Evolutionary conservation across 78 protist species (phyloP).

Genomic region (Dictyostelium citrinum): DNA sequence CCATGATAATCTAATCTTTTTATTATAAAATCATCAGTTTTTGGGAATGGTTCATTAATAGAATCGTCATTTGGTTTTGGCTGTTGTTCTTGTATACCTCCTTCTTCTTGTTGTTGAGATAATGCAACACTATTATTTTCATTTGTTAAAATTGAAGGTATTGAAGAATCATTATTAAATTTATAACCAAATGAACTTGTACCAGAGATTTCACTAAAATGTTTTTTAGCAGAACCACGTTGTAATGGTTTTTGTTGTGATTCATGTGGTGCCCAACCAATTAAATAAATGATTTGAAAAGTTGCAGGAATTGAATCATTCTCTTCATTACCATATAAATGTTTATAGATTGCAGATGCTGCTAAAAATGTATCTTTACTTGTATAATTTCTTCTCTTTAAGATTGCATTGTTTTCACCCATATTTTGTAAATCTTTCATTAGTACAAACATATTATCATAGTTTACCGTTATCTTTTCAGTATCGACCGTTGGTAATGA

Average conservation of each 20-base stretch:
- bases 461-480: constrained; percentile 52
- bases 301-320: constrained; percentile 71
- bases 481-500: constrained; percentile 79
- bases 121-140: neutral
- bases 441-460: constrained; percentile 51
- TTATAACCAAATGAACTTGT: neutral
- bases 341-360: constrained; percentile 58
- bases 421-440: constrained; percentile 81
- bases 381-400: constrained; percentile 36
- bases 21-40: constrained; percentile 53
- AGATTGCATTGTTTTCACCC: constrained; percentile 81
- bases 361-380: constrained; percentile 68
- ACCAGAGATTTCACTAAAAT: constrained; percentile 55
- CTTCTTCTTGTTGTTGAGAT: neutral
- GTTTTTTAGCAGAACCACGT: constrained; percentile 70
- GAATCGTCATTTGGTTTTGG: neutral
- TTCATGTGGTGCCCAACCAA: constrained; percentile 87
- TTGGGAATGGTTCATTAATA: constrained; percentile 53
- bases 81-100: neutral
- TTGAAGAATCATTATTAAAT: neutral
- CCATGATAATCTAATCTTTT: constrained; percentile 70
- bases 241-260: constrained; percentile 82
- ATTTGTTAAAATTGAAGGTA: neutral
- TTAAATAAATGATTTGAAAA: constrained; percentile 77
- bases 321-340: constrained; percentile 67